phyloP scores from a whole-genome alignment of 1,284 basidiomycete genomes.

The Puccinia brachypodii region DNA sequence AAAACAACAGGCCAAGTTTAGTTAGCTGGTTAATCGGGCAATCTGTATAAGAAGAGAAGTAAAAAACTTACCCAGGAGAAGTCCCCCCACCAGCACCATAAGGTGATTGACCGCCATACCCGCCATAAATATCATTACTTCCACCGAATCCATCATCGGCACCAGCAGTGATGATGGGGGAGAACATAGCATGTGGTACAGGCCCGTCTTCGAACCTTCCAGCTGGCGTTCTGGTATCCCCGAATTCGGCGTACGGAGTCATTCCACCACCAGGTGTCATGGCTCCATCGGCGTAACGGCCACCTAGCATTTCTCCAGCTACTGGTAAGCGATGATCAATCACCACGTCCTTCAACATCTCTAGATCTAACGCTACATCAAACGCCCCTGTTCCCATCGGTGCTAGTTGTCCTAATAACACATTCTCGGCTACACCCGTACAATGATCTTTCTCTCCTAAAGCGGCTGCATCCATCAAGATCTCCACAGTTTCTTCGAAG shows the following conservation, averaged over 20 bases:
- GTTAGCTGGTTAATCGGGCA: conserved; percentile 56
- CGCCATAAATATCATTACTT: conserved; percentile 62
- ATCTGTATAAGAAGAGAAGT: conserved; percentile 66
- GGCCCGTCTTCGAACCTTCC: conserved; percentile 46
- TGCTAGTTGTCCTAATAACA: conserved; percentile 97
- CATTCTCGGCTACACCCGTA: conserved; percentile 96
- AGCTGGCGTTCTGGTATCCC: conserved; percentile 53
- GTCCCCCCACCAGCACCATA: conserved; percentile 63
- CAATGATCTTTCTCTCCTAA: conserved; percentile 98
- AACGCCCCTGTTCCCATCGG: conserved; percentile 96
- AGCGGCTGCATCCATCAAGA: conserved; percentile 96
- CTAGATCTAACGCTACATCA: conserved; percentile 92
- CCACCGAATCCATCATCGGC: conserved; percentile 73
- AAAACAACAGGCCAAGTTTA: conserved; percentile 65
- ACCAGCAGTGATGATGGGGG: conserved; percentile 83
- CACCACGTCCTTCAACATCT: conserved; percentile 98
- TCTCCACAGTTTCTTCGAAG: conserved; percentile 99
- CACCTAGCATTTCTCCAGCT: conserved; percentile 65
- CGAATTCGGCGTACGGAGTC: conserved; percentile 74
- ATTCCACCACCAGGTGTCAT: conserved; percentile 82
- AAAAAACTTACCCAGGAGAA: conserved; percentile 66
- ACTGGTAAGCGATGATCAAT: conserved; percentile 88
- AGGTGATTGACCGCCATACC: conserved; percentile 53
- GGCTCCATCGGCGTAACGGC: conserved; percentile 71
- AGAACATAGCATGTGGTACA: conserved; percentile 71